Evolutionary conservation across 2,329 filamentous ascomycete genomes (phyloP).

Genomic region (Aureobasidium subglaciale): DNA sequence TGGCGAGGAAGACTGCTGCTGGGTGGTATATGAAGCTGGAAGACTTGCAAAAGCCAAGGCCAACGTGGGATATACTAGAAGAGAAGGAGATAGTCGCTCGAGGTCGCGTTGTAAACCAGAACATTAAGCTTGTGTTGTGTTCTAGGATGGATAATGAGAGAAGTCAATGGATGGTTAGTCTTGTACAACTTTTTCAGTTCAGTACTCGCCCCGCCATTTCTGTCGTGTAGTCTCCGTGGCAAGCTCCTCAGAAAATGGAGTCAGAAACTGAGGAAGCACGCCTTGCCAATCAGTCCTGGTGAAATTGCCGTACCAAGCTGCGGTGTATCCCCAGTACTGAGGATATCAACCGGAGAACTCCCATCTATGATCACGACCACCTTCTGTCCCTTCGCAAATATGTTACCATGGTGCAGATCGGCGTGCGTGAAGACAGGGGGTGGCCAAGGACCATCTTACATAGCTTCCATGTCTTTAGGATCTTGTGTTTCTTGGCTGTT

Average conservation of each 20-base stretch:
- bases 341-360: slow-evolving; percentile 44
- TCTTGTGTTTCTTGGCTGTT: not conserved
- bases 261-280: slow-evolving; percentile 31
- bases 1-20: slow-evolving; percentile 27
- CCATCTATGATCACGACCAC: slow-evolving; percentile 44
- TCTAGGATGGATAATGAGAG: not conserved
- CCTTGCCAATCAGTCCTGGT: slow-evolving; percentile 32
- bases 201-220: not conserved
- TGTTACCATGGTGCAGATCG: slow-evolving; percentile 43
- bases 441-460: slow-evolving; percentile 9
- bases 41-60: slow-evolving; percentile 20
- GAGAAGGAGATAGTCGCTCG: slow-evolving; percentile 18
- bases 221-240: slow-evolving; percentile 33
- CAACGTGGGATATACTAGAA: slow-evolving; percentile 26
- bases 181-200: no score
- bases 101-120: no score
- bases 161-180: no score
- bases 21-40: slow-evolving; percentile 20
- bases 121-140: no score
- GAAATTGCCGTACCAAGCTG: slow-evolving; percentile 35
- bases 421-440: slow-evolving; percentile 42
- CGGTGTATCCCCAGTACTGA: slow-evolving; percentile 41
- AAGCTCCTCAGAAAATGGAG: slow-evolving; percentile 30
- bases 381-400: slow-evolving; percentile 34
- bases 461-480: not conserved